Base-by-base conservation (phyloP, 768 basidiomycete species). In the Mycena epipterygia region DNA sequence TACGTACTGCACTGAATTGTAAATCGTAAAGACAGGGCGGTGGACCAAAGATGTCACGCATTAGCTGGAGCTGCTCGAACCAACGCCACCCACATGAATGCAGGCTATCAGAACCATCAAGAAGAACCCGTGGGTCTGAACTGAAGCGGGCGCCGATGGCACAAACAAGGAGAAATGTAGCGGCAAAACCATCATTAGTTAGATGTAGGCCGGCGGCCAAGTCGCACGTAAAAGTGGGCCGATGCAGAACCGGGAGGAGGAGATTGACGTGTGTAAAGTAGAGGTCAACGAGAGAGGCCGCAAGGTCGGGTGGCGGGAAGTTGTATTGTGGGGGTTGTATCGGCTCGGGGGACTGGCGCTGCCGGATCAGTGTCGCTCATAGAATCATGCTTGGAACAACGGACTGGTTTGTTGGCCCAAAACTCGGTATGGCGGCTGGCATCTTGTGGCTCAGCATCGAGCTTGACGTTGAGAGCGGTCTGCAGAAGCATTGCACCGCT, bases 1-100 rank as follows among this genome's bases (percentile, higher is more conserved):
- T 30, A 80, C 89, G 71, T 77, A 91, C 91, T 73, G 85, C 89
- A 86, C 80, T 86, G 52, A 86, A 85, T 78, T 97, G 95, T 48
- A 96, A 80, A 71, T 95, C 94, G 77, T 89, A 87, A 73, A 96
- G 77, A 16, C 89, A 81, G 1, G 93, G 88, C 7, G 89, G 85
- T 0, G 86, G 82, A 23, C 90, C 84, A 42, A 93, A 83, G 0
- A 87, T 86, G 75, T 87, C 88, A 32, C 90, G 87, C 55, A 91
- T 84, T 68, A 89, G 83, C 59, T 91, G 84, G 11, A 94, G 88
- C 75, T 93, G 91, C 37, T 86, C 82, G 73, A 89, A 90, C 84
- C 88, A 93, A 66, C 85, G 87, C 90, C 90, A 92, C 0, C 91
- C 92, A 29, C 86, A 84, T 27, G 82, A 85, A 33, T 83, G 76